Evolutionary conservation across 441 rosid species (phyloP).

Genomic region (Brassica hybrid): DNA sequence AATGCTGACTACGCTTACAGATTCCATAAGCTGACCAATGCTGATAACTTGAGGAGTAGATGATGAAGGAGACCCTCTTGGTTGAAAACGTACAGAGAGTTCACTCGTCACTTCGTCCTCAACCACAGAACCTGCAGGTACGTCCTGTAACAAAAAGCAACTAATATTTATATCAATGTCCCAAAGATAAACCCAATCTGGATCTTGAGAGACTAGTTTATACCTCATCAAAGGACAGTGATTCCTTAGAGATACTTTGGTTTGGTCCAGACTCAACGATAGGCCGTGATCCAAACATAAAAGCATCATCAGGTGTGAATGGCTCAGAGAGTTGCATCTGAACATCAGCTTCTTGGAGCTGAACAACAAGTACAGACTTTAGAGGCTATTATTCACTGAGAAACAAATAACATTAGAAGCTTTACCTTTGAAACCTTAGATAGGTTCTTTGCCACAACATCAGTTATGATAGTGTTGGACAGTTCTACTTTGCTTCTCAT

Average conservation of each 20-base stretch:
- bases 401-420: slow-evolving; percentile 15
- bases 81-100: slow-evolving; percentile 71
- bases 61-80: slow-evolving; percentile 71
- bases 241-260: slow-evolving; percentile 71
- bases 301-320: slow-evolving; percentile 89
- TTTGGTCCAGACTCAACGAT: slow-evolving; percentile 52
- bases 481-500: slow-evolving; percentile 58
- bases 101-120: slow-evolving; percentile 83
- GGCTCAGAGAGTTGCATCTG: too few species aligned
- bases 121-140: slow-evolving; percentile 51
- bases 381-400: not conserved
- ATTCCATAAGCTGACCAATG: slow-evolving; percentile 91
- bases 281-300: slow-evolving; percentile 67
- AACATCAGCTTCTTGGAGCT: slow-evolving; percentile 71
- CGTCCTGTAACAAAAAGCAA: slow-evolving; percentile 55
- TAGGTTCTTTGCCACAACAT: slow-evolving; percentile 58
- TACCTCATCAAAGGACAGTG: slow-evolving; percentile 94
- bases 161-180: slow-evolving; percentile 25
- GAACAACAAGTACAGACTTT: slow-evolving; percentile 27
- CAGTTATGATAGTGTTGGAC: slow-evolving; percentile 53
- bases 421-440: slow-evolving; percentile 67
- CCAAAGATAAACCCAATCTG: slow-evolving; percentile 10
- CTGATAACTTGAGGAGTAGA: slow-evolving; percentile 70
- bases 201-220: slow-evolving; percentile 26
- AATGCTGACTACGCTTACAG: slow-evolving; percentile 51